Base-by-base conservation (phyloP, 176 grass and related monocot genomes). In the Areca catechu region DNA sequence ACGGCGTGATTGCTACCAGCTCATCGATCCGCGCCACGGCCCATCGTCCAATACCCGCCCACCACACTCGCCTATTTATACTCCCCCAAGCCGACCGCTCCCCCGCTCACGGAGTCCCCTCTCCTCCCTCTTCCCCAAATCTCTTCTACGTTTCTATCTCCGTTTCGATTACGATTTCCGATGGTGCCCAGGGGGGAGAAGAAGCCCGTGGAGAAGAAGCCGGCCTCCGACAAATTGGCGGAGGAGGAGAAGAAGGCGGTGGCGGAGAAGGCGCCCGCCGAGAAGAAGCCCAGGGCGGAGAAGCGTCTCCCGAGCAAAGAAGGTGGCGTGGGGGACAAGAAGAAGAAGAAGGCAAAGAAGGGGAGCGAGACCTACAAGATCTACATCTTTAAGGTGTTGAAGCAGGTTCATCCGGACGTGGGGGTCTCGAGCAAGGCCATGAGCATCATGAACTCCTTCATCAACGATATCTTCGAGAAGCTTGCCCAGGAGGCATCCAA, bases 201-300 rank as follows among this genome's bases (percentile, higher is more conserved):
- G 30, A 37, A 37, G 30, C 30, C 30, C 2, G 30, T 7, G 30
- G 30, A 37, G 30, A 74, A 74, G 71, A 74, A 74, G 15, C 71
- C 71, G 7, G 71, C 59, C 5, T 48, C 60, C 24, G 54, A 74
- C 48, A 65, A 74, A 16, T 48, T 60, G 1, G 53, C 53, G 19
- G 62, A 66, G 62, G 72, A 74, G 60, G 71, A 34, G 7, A 63
- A 74, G 61, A 75, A 67, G 62, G 49, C 63, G 21, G 30, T 10
- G 30, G 30, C 30, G 30, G 30, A 37, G 30, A 37, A 37, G 30
- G 7, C 30, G 19, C 51, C 72, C 0, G 72, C 53, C 4, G 72
- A 75, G 72, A 75, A 75, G 72, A 75, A 75, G 27, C 72, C 72
- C 22, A 67, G 58, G 62, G 72, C 72, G 1, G 72, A 67, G 72